These are phyloP conservation scores for Sergeia podlipaevii DNA, from an alignment of 208 protist species.

Conservation along the genomic window DNA sequence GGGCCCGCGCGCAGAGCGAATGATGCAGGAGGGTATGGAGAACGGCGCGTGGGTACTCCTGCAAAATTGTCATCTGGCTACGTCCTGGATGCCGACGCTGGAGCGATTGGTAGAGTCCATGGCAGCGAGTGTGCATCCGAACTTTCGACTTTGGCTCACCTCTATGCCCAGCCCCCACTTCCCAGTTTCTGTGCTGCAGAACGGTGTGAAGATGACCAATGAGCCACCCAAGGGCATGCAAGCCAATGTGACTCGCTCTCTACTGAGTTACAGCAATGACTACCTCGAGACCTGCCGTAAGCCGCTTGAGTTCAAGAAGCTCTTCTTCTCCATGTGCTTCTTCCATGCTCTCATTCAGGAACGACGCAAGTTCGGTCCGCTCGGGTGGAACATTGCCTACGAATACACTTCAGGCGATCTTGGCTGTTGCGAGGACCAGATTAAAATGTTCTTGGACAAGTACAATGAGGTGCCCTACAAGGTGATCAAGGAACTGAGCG, in stretches of 20 bases:
- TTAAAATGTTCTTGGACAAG: conserved; percentile 96
- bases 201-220: conserved; percentile 99
- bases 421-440: conserved; percentile 88
- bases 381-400: conserved; percentile 99
- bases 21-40: conserved; percentile 93
- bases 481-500: conserved; percentile 95
- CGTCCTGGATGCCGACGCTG: conserved; percentile 97
- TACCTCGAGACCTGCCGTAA: conserved; percentile 90
- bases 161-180: conserved; percentile 97
- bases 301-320: conserved; percentile 89
- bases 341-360: conserved; percentile 98
- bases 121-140: conserved; percentile 81
- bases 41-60: conserved; percentile 95
- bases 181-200: conserved; percentile 98
- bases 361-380: conserved; percentile 97
- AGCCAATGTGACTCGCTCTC: conserved; percentile 93
- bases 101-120: conserved; percentile 96
- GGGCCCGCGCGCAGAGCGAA: conserved; percentile 94
- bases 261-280: conserved; percentile 76
- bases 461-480: conserved; percentile 97
- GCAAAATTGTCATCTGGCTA: conserved; percentile 98
- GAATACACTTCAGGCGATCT: conserved; percentile 98
- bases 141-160: conserved; percentile 98
- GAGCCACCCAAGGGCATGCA: conserved; percentile 98
- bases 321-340: conserved; percentile 97